A percentile compares a stretch with the other conserved stretches of the same genome.
Conservation (phyloP, 202 grass and related monocot genomes). For the Hordeum pubiflorum region DNA sequence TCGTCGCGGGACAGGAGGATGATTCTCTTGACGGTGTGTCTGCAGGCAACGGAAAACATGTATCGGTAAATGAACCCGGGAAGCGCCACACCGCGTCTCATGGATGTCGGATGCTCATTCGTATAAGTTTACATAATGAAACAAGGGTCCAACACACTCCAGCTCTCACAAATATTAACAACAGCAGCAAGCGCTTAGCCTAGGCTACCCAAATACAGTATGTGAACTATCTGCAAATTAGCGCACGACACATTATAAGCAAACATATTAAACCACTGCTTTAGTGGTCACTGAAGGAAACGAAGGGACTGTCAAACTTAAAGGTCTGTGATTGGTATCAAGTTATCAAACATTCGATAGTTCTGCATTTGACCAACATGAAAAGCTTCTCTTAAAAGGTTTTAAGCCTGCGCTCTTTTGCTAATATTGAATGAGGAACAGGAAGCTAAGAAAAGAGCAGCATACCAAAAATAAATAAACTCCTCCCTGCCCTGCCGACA, state of each 20-base stretch:
- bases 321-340: background rate
- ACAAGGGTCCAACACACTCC: background rate
- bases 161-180: background rate
- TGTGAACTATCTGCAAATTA: background rate
- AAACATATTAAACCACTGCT: background rate
- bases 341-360: background rate
- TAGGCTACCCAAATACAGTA: background rate
- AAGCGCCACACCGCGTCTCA: background rate
- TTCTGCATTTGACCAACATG: background rate
- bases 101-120: background rate
- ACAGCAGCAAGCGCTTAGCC: background rate
- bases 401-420: background rate
- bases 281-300: background rate
- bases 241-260: background rate
- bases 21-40: background rate
- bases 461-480: conserved; percentile 8
- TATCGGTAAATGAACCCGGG: background rate
- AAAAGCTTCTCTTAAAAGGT: background rate
- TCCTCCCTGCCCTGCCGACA: background rate
- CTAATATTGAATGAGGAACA: background rate
- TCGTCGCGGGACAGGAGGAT: background rate
- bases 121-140: background rate
- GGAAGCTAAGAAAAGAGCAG: background rate
- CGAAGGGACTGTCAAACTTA: background rate
- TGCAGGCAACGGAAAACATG: background rate